Conservation (phyloP, 2,329 filamentous ascomycete genomes). For the Penicillium sp. region DNA sequence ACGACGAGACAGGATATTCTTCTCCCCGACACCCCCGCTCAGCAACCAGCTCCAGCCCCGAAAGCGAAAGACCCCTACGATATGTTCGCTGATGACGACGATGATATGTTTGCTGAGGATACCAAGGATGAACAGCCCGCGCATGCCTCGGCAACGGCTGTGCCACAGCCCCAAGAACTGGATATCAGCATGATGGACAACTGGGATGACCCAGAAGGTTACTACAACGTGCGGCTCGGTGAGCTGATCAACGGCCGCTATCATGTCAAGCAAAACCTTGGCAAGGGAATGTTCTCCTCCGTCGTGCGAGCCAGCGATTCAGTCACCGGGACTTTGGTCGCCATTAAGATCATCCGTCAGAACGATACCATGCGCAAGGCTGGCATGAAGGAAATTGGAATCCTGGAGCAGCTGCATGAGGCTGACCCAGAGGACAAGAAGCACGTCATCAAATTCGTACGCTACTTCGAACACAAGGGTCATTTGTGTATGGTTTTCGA, state of each 20-base stretch:
- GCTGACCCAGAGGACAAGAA: conserved; percentile 88
- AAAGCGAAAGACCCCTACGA: conserved; percentile 63
- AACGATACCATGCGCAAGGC: conserved; percentile 92
- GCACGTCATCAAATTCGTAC: conserved; percentile 86
- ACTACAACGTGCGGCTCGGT: conserved; percentile 92
- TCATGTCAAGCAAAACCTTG: conserved; percentile 83
- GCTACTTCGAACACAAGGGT: conserved; percentile 89
- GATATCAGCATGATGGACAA: conserved; percentile 84
- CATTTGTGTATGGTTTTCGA: conserved; percentile 98
- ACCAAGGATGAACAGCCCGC: conserved; percentile 56
- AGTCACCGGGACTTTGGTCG: conserved; percentile 76
- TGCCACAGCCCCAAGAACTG: conserved; percentile 62
- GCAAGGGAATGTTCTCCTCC: conserved; percentile 94
- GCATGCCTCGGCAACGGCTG: conserved; percentile 55
- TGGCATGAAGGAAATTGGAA: conserved; percentile 91
- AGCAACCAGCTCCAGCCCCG: conserved; percentile 45
- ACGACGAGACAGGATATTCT: conserved; percentile 60
- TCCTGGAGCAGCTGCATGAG: conserved; percentile 83
- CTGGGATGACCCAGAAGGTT: conserved; percentile 91
- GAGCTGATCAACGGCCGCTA: conserved; percentile 90
- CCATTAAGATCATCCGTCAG: conserved; percentile 97
- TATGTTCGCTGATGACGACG: conserved; percentile 68
- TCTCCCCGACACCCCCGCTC: conserved; percentile 44
- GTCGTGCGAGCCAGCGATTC: conserved; percentile 88
- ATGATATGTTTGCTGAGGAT: conserved; percentile 91